Base-by-base conservation (phyloP, 306 rosid genomes). In the Alnus glutinosa region DNA sequence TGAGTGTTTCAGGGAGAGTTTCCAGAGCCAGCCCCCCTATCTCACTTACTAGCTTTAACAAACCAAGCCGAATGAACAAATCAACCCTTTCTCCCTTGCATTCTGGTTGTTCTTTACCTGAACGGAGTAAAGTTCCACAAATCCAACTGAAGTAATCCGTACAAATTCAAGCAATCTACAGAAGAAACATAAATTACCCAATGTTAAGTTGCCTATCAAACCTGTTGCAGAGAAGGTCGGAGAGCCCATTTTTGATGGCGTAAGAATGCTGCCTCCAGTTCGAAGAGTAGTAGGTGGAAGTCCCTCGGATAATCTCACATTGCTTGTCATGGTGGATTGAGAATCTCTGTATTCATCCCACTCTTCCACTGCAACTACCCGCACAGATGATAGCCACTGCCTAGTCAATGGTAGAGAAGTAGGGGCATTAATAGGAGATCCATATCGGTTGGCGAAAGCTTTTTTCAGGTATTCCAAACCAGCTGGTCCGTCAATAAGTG, bases 41-140 rank as follows among this genome's bases (percentile, higher is more conserved):
- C 70, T 74, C 82, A 59, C 52, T 77, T 7, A 84, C 87, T n/a
- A 84, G 83, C 82, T 84, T 84, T 50, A 84, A 76, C 79, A 84
- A 74, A 18, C 87, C 87, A 49, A 84, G 70, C 75, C 87, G 77
- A 57, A 84, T 32, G 47, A 77, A 80, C 61, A 84, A 59, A 80
- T 84, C 87, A 77, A 77, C 62, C 14, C 77, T 70, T 39, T 84
- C 84, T 5, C 87, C 87, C 68, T 55, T 58, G 62, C 87, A 84
- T 42, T 80, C 87, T 7, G 82, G 77, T 66, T 76, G 79, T 74
- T 76, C 75, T 74, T 73, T 62, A 34, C 74, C 82, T 55, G 76
- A 39, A 34, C 10, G 63, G 18, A n/a, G 44, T 19, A 67, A 15
- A 69, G 66, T 61, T 54, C 36, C 44, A 71, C 13, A 34, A 49